Evolutionary conservation across 2,329 filamentous ascomycete species (phyloP).

Genomic region (Aureobasidium sp.): DNA sequence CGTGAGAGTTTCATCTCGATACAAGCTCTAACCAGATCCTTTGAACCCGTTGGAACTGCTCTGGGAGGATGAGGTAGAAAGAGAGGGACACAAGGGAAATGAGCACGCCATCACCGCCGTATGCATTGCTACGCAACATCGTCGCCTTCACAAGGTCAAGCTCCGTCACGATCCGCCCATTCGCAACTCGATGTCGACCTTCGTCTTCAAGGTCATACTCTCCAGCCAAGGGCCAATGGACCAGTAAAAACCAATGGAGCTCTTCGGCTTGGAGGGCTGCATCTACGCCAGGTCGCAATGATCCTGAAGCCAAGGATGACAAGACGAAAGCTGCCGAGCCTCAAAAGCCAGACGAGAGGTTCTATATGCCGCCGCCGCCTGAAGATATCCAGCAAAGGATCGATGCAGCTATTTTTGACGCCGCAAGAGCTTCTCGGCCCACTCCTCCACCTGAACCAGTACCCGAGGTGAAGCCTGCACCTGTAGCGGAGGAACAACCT

Average conservation of each 20-base stretch:
- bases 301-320: background rate
- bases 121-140: constrained; percentile 10
- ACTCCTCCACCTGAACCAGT: background rate
- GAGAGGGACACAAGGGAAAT: constrained; percentile 12
- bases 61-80: constrained; percentile 16
- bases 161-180: background rate
- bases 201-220: background rate
- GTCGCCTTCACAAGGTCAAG: background rate
- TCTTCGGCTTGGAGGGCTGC: constrained; percentile 7
- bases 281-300: background rate
- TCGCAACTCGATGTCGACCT: background rate
- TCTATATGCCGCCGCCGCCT: constrained; percentile 13
- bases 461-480: background rate
- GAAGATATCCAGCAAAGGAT: background rate
- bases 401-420: background rate
- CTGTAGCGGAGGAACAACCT: background rate
- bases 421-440: background rate
- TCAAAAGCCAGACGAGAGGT: constrained; percentile 6
- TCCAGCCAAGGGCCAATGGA: background rate
- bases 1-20: background rate
- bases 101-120: constrained; percentile 9
- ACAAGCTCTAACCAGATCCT: background rate
- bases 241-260: background rate
- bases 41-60: background rate
- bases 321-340: constrained; percentile 1